Evolutionary conservation across 2,329 filamentous ascomycete species (phyloP).

Genomic region (Colletotrichum somersetense): DNA sequence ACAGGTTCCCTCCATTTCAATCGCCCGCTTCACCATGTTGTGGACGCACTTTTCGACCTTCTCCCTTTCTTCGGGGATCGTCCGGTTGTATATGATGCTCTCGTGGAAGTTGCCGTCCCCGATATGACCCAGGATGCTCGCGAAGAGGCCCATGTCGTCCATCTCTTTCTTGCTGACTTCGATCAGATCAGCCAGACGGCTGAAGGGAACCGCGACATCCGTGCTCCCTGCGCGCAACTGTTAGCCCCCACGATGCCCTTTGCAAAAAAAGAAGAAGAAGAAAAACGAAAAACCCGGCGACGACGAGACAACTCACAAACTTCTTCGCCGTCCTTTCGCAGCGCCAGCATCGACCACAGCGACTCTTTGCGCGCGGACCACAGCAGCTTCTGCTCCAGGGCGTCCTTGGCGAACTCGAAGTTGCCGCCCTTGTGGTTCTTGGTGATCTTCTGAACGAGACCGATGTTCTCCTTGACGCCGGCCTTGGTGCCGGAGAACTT

Average conservation of each 20-base stretch:
- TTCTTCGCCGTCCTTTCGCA: slow-evolving; percentile 74
- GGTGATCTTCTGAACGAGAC: slow-evolving; percentile 75
- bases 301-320: slow-evolving; percentile 69
- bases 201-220: slow-evolving; percentile 86
- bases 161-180: slow-evolving; percentile 91
- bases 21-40: slow-evolving; percentile 89
- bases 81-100: slow-evolving; percentile 87
- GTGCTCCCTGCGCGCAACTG: slow-evolving; percentile 71
- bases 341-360: slow-evolving; percentile 84
- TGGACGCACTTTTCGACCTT: slow-evolving; percentile 86
- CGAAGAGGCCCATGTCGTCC: slow-evolving; percentile 87
- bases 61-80: slow-evolving; percentile 75
- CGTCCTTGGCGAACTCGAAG: slow-evolving; percentile 83
- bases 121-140: slow-evolving; percentile 89
- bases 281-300: neutral
- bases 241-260: slow-evolving; percentile 11
- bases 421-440: slow-evolving; percentile 71
- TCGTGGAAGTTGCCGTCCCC: slow-evolving; percentile 97
- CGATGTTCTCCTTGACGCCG: slow-evolving; percentile 83
- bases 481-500: slow-evolving; percentile 85
- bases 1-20: slow-evolving; percentile 95
- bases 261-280: too few relatives aligned
- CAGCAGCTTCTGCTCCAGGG: slow-evolving; percentile 78
- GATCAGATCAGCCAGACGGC: slow-evolving; percentile 77
- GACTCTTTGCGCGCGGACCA: slow-evolving; percentile 88